These are phyloP conservation scores for Penicillium sp. DNA, from an alignment of 2,329 filamentous ascomycete species.

Conservation along the genomic window DNA sequence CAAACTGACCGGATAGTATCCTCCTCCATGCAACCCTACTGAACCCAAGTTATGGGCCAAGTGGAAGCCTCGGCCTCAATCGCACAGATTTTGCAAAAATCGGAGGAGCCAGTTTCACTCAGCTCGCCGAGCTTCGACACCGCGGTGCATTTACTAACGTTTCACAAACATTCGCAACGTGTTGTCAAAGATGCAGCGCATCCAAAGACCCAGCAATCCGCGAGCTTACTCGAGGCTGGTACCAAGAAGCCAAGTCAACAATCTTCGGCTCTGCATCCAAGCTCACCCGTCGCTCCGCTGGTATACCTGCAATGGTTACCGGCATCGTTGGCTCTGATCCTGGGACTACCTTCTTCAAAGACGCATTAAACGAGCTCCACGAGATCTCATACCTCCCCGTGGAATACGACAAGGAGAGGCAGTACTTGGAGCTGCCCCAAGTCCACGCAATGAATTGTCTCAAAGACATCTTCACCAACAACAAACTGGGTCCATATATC, in stretches of 20 bases:
- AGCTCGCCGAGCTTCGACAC: conserved; percentile 81
- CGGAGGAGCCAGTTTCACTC: conserved; percentile 75
- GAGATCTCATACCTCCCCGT: conserved; percentile 38
- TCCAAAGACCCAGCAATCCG: conserved; percentile 49
- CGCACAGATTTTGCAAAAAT: conserved; percentile 63
- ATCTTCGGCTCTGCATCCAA: conserved; percentile 77
- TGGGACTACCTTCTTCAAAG: conserved; percentile 49
- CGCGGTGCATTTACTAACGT: conserved; percentile 93
- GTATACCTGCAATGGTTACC: conserved; percentile 82
- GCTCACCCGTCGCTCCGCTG: conserved; percentile 83
- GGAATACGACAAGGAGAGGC: conserved; percentile 28
- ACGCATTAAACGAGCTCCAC: conserved; percentile 46
- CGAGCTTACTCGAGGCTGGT: conserved; percentile 67
- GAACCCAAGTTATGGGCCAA: conserved; percentile 54
- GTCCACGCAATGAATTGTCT: conserved; percentile 94
- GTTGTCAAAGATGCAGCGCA: conserved; percentile 68
- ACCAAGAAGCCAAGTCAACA: conserved; percentile 65
- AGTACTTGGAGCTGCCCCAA: conserved; percentile 70
- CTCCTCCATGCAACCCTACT: conserved; percentile 66
- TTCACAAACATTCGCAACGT: conserved; percentile 79
- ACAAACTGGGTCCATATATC: conserved; percentile 70
- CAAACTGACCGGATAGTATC: conserved; percentile 59
- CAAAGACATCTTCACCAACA: conserved; percentile 87
- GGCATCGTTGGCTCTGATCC: conserved; percentile 69
- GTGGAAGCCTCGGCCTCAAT: conserved; percentile 50